These are phyloP conservation scores for Ganoderma multipileum DNA, from an alignment of 1,284 basidiomycete genomes.

Conservation along the genomic window DNA sequence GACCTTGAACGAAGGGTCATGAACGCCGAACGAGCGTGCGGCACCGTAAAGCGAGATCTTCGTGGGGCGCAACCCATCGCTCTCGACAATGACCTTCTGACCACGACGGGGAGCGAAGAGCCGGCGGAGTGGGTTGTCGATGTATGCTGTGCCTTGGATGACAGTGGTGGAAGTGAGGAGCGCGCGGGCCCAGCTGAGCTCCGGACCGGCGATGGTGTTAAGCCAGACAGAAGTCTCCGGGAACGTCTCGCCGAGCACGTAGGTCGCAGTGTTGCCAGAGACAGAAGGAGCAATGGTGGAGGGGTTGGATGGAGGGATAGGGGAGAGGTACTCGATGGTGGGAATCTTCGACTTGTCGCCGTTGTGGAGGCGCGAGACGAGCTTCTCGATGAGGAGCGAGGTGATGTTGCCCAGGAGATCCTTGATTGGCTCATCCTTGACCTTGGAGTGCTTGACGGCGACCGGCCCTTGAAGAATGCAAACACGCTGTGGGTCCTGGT, in stretches of 20 bases:
- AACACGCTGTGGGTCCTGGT: constrained; percentile 97
- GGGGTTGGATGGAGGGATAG: constrained; percentile 47
- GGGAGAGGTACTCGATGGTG: constrained; percentile 86
- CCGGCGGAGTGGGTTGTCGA: constrained; percentile 91
- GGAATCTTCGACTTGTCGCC: constrained; percentile 86
- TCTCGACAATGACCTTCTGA: constrained; percentile 77
- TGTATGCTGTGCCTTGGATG: constrained; percentile 84
- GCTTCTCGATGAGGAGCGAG: constrained; percentile 75
- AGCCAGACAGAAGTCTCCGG: constrained; percentile 82
- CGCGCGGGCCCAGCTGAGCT: constrained; percentile 89
- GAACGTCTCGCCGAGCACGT: constrained; percentile 60
- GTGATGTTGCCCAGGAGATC: constrained; percentile 93
- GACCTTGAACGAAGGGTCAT: constrained; percentile 83
- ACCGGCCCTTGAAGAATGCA: constrained; percentile 98
- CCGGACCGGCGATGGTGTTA: constrained; percentile 81
- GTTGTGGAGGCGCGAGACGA: constrained; percentile 84
- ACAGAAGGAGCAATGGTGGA: constrained; percentile 55
- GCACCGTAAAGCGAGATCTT: constrained; percentile 77
- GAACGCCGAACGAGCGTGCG: constrained; percentile 82
- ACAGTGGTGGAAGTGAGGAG: constrained; percentile 84
- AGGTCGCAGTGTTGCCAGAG: constrained; percentile 57
- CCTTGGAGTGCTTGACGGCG: constrained; percentile 86
- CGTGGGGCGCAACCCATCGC: constrained; percentile 52
- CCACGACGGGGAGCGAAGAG: constrained; percentile 83
- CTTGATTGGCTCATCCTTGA: constrained; percentile 94